Evolutionary conservation across 2,329 filamentous ascomycete species (phyloP).

Genomic region (Xylariales sp.): DNA sequence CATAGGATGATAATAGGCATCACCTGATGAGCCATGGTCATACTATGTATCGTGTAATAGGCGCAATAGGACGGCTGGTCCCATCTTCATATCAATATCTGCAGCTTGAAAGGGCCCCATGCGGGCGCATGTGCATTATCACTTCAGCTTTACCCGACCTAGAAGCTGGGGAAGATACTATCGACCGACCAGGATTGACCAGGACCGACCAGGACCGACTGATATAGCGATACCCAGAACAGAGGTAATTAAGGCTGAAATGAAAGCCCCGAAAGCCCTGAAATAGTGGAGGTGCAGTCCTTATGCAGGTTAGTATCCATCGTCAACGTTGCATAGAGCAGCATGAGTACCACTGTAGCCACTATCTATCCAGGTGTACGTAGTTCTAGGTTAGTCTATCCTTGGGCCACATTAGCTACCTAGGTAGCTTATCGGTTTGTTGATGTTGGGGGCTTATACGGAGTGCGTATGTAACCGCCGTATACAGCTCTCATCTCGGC

Average conservation of each 20-base stretch:
- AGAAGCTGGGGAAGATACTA: constrained; percentile 29
- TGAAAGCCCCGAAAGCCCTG: neutral
- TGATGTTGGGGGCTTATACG: no score
- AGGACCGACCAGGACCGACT: no score
- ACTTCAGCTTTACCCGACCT: constrained; percentile 30
- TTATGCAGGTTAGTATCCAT: no score
- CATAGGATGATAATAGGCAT: constrained; percentile 4
- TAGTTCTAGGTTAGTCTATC: no score
- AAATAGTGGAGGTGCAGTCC: no score
- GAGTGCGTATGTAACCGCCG: no score
- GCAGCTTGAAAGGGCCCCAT: constrained; percentile 17
- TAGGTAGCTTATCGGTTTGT: no score
- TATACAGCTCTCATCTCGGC: neutral
- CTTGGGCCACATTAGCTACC: no score
- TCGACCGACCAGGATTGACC: neutral
- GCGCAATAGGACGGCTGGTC: constrained; percentile 2
- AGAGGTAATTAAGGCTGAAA: constrained; percentile 19
- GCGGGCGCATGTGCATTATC: constrained; percentile 32
- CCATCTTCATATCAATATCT: constrained; percentile 19
- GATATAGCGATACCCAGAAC: neutral
- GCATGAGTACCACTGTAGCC: no score
- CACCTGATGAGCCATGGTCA: constrained; percentile 13
- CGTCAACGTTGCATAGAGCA: no score
- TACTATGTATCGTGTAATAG: constrained; percentile 3
- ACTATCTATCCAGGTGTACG: no score